These are phyloP conservation scores for Thielaviopsis cerberus DNA, from an alignment of 2,329 filamentous ascomycete species.

Conservation along the genomic window DNA sequence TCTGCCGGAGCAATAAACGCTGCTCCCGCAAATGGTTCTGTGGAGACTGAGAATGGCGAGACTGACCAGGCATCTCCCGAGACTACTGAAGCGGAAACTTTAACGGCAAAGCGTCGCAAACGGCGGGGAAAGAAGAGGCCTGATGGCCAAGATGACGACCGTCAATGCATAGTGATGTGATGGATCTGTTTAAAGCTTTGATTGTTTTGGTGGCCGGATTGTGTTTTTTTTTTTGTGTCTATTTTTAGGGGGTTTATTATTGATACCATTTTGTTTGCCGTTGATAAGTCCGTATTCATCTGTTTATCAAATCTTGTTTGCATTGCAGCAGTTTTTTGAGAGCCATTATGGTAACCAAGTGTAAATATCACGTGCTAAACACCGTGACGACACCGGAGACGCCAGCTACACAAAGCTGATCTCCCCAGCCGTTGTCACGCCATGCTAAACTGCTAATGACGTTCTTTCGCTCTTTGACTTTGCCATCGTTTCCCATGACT, in stretches of 20 bases:
- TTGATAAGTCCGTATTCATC: no score
- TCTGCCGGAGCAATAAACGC: not conserved
- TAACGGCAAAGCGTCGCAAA: slow-evolving; percentile 2
- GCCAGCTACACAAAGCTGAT: slow-evolving; percentile 47
- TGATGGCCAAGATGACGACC: slow-evolving; percentile 1
- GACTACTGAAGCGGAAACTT: not conserved
- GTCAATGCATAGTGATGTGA: slow-evolving; percentile 10
- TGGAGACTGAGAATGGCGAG: not conserved
- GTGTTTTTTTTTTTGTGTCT: not conserved
- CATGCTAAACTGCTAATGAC: slow-evolving; percentile 44
- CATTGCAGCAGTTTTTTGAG: no score
- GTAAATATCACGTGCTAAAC: slow-evolving; percentile 26
- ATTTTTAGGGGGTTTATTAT: not conserved
- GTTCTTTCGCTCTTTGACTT: slow-evolving; percentile 39
- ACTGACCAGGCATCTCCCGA: not conserved
- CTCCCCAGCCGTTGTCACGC: slow-evolving; percentile 42
- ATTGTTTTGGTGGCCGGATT: not conserved
- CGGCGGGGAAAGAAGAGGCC: slow-evolving; percentile 9
- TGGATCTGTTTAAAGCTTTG: not conserved
- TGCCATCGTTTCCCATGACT: slow-evolving; percentile 39
- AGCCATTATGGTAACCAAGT: no score
- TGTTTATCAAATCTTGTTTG: no score
- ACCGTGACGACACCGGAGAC: slow-evolving; percentile 47
- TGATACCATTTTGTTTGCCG: not conserved
- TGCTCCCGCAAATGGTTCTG: not conserved